Conservation (phyloP, 2,329 filamentous ascomycete genomes). For the Talaromyces amestolkiae region DNA sequence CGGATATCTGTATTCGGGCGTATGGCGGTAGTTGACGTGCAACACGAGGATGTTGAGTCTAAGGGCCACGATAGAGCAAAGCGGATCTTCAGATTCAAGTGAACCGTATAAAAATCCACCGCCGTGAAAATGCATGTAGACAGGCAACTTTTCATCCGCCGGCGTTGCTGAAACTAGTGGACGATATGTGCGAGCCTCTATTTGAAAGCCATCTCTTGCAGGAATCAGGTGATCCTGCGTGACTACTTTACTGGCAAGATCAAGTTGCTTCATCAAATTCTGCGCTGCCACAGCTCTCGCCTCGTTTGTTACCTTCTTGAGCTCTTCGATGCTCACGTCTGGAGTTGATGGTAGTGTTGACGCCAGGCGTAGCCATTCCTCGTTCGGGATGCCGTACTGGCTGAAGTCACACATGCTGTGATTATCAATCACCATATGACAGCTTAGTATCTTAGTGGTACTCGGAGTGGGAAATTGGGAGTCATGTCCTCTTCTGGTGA, state of each 20-base stretch:
- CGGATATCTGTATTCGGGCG: conserved; percentile 54
- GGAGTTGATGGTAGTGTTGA: conserved; percentile 31
- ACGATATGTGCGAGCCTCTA: conserved; percentile 51
- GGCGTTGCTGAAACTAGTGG: conserved; percentile 29
- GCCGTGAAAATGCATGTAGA: conserved; percentile 56
- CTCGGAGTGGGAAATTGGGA: not conserved
- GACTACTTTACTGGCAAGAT: conserved; percentile 29
- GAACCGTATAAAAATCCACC: conserved; percentile 59
- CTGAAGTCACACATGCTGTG: conserved; percentile 39
- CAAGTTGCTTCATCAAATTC: not conserved
- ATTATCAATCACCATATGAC: not conserved
- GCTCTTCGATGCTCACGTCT: conserved; percentile 25
- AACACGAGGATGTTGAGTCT: conserved; percentile 45
- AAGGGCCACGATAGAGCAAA: conserved; percentile 50
- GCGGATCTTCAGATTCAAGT: conserved; percentile 52
- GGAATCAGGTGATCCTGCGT: conserved; percentile 40
- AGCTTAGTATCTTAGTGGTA: not conserved
- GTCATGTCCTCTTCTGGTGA: not conserved
- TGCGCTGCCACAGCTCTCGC: not conserved
- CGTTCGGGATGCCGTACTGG: conserved; percentile 41
- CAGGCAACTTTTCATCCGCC: conserved; percentile 40
- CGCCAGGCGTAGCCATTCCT: conserved; percentile 47
- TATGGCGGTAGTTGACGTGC: conserved; percentile 60
- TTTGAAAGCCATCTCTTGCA: conserved; percentile 45
- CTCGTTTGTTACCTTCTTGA: conserved; percentile 6